Conservation (phyloP, 306 rosid genomes). For the Cicer cuneatum region DNA sequence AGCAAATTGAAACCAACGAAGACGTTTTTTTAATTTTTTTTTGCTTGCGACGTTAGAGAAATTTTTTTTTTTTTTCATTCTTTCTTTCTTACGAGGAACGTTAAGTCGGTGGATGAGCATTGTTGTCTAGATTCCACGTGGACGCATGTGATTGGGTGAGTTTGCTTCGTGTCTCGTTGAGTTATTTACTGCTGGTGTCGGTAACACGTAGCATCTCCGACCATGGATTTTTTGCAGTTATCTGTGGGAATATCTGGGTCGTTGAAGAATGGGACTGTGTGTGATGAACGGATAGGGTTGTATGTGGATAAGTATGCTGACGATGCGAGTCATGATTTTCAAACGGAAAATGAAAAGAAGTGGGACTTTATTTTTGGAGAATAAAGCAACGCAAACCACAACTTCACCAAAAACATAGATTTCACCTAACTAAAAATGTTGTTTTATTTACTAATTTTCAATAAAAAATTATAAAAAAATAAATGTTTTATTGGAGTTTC, state of each 20-base stretch:
- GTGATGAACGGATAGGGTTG: constrained; percentile 27
- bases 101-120: constrained; percentile 34
- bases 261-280: background rate
- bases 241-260: background rate
- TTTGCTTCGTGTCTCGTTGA: constrained; percentile 29
- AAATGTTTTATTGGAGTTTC: too few species aligned
- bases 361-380: constrained; percentile 1
- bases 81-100: background rate
- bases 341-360: background rate
- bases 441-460: too few species aligned
- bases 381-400: background rate
- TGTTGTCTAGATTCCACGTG: constrained; percentile 37
- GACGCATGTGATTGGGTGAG: background rate
- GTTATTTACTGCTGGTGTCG: background rate
- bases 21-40: constrained; percentile 5
- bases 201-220: constrained; percentile 35
- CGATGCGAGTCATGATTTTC: background rate
- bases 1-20: background rate
- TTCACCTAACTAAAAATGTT: background rate
- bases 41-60: constrained; percentile 18
- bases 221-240: background rate
- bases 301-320: background rate
- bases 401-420: background rate
- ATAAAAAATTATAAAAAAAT: too few species aligned
- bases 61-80: background rate